Percentiles rank a stretch among this genome's conserved stretches.
phyloP scores from a whole-genome alignment of 73 alveolate species.

The Paramecium biaurelia region DNA sequence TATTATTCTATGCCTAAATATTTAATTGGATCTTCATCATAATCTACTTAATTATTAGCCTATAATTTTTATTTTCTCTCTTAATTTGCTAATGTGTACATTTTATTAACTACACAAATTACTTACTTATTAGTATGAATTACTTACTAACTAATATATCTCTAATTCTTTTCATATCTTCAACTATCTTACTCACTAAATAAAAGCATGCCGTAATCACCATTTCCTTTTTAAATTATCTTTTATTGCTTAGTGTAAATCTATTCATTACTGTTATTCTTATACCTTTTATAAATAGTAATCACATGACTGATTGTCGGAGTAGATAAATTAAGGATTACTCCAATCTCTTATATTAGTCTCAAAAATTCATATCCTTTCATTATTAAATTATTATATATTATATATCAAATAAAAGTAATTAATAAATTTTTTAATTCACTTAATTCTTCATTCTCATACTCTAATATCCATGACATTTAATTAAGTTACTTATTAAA shows the following conservation, averaged over 20 bases:
- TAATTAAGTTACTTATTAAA: neutral
- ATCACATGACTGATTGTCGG: slow-evolving; percentile 41
- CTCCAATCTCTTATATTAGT: slow-evolving; percentile 43
- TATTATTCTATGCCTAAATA: neutral
- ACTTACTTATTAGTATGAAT: neutral
- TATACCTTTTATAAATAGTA: slow-evolving; percentile 9
- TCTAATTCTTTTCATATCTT: slow-evolving; percentile 42
- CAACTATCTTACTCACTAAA: slow-evolving; percentile 39
- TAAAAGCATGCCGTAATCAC: slow-evolving; percentile 33
- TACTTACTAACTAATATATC: slow-evolving; percentile 33
- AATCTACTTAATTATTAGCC: neutral
- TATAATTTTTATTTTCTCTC: slow-evolving; percentile 4
- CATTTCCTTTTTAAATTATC: slow-evolving; percentile 24
- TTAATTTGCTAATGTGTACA: slow-evolving; percentile 27
- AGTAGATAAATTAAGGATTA: slow-evolving; percentile 10
- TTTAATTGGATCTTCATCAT: slow-evolving; percentile 45
- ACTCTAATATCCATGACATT: neutral
- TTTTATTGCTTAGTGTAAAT: neutral
- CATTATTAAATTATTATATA: neutral
- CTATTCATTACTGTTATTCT: neutral
- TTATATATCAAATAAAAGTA: neutral
- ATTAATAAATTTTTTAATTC: neutral
- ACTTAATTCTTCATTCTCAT: neutral
- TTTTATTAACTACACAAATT: neutral
- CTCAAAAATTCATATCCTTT: slow-evolving; percentile 38